Evolutionary conservation across 2,329 filamentous ascomycete species (phyloP), one percentile per base, ranked within the genome.

Genomic region (Stagonosporopsis tanaceti): DNA sequence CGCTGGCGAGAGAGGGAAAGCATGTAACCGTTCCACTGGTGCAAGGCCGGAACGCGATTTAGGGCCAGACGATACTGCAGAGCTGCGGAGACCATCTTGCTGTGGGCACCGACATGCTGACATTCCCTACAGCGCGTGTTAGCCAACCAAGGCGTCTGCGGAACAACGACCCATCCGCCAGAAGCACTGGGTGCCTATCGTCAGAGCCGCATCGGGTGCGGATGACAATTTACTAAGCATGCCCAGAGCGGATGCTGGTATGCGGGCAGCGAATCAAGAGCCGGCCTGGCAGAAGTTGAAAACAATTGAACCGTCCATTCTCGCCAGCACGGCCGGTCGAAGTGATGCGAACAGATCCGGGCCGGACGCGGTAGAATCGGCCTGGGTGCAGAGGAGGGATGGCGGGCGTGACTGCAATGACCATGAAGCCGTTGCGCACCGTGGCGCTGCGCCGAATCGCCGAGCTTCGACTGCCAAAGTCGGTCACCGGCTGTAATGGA

Each of bases 401-500:
- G 22, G 25, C 32, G 8, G 35, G 28, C 5, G 24, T 35, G n/a
- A 22, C 25, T 14, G 27, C 2, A 27, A 1, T 50, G 32, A 20
- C 25, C 27, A 24, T 22, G 54, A 57, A 35, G 39, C 48, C 44
- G 34, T 50, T 27, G 24, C n/a, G 45, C 22, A 53, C 11, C 24
- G 34, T 34, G 44, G 41, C 20, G 50, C 39, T 57, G 25, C 45
- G 48, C 54, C 54, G 34, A 35, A 50, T 40, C 25, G 54, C 54
- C 54, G 54, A 57, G 48, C 54, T 48, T 45, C 51, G 17, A 34
- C 24, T 48, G n/a, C 54, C 39, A 52, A 47, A 57, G 41, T 30
- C 20, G 51, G 37, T 59, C 56, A 59, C 56, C 56, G 56, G 56
- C 51, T 45, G 8, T 8, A 20, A 50, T 38, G 47, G 50, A 37